Base-by-base conservation (phyloP, 1,139 yeast species). In the Pichia sp. region DNA sequence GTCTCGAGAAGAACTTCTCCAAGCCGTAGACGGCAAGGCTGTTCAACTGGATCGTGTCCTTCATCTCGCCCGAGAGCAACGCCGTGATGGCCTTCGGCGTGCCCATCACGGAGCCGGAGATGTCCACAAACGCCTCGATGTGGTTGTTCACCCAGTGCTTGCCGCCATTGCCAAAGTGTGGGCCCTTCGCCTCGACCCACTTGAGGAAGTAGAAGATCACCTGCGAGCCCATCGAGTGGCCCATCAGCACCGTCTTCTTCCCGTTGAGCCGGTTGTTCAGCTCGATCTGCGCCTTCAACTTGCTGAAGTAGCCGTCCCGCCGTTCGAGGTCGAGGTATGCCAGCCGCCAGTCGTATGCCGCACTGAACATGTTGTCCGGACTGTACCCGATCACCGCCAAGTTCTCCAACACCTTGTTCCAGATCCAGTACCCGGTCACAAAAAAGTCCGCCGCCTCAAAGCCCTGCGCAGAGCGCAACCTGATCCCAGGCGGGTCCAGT, bases 211-310 rank as follows among this genome's bases (percentile, higher is more conserved):
- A 93, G 65, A 80, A 89, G 2, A 86, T 81, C 45, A 93, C 82
- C 69, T 93, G 98, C 0, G 96, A 79, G 0, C 99, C 99, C 99
- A 93, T 93, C 0, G 98, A 92, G 69, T 93, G 99, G 26, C 97
- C 96, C 19, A 86, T 79, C 11, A 93, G 68, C n/a, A 86, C 84
- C 1, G 88, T 74, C 65, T 90, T 92, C 62, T 88, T 81, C 19
- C 93, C 92, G 6, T 79, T 78, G 30, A 70, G 63, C 34, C 71
- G 68, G 55, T 72, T 68, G 53, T 71, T 72, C 38, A 82, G 63
- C 69, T 93, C 99, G 55, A 92, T 84, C 61, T 82, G 84, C 23
- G 73, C 63, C 71, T 90, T 89, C 59, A 93, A 75, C 64, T 84
- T 85, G 31, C 89, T 73, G 66, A 93, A 93, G 72, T 88, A 93